These are phyloP conservation scores for Nakataea oryzae DNA, from an alignment of 2,329 filamentous ascomycete species.

Conservation along the genomic window DNA sequence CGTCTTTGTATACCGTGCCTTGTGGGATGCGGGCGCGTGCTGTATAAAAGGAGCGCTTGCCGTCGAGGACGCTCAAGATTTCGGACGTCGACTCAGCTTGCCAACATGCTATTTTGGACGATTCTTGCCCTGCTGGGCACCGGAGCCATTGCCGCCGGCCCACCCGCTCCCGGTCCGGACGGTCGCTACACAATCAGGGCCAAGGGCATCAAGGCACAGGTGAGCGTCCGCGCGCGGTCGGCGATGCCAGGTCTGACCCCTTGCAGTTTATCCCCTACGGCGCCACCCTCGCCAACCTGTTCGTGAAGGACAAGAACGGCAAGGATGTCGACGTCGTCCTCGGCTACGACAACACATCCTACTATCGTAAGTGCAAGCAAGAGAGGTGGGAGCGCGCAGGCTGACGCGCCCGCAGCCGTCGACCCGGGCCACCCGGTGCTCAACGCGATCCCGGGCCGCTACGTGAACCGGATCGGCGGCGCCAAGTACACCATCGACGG, in stretches of 20 bases:
- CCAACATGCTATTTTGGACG: slow-evolving; percentile 12
- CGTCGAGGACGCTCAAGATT: too few species aligned
- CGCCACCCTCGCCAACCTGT: slow-evolving; percentile 51
- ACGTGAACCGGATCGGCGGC: slow-evolving; percentile 55
- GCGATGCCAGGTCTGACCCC: not conserved
- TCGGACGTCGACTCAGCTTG: too few species aligned
- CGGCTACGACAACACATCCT: slow-evolving; percentile 49
- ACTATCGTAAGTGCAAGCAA: slow-evolving; percentile 33
- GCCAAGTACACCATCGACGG: slow-evolving; percentile 43
- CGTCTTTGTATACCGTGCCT: not conserved
- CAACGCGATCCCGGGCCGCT: slow-evolving; percentile 51
- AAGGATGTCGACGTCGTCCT: slow-evolving; percentile 52
- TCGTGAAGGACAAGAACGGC: slow-evolving; percentile 51
- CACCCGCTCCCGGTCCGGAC: slow-evolving; percentile 16
- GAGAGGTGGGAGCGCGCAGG: not conserved
- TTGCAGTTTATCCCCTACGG: slow-evolving; percentile 47
- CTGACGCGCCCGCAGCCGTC: slow-evolving; percentile 17
- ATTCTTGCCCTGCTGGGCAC: slow-evolving; percentile 12
- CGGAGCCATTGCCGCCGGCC: slow-evolving; percentile 3
- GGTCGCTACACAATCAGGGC: slow-evolving; percentile 24
- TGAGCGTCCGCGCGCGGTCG: slow-evolving; percentile 15
- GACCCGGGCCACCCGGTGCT: slow-evolving; percentile 46
- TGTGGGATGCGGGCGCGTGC: not conserved
- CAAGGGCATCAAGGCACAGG: slow-evolving; percentile 23
- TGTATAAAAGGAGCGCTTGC: not conserved